phyloP scores from a whole-genome alignment of 129 eudicot genomes.

The Mikania micrantha region DNA sequence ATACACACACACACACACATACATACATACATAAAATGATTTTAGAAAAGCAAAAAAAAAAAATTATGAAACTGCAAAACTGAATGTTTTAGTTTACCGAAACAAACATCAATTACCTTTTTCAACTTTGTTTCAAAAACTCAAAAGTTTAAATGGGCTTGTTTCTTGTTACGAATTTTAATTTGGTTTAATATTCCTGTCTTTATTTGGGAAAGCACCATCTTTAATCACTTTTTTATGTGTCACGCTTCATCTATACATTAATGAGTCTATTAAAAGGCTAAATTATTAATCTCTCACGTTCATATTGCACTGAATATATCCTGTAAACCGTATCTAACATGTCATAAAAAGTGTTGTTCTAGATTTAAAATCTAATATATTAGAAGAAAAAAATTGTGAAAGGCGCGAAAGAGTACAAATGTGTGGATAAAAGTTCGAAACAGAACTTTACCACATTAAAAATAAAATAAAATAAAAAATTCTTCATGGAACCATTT shows the following conservation, averaged over 20 bases:
- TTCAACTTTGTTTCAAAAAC: too few species aligned
- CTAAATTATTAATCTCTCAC: background rate
- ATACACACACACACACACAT: too few species aligned
- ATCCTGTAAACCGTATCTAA: background rate
- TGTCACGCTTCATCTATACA: background rate
- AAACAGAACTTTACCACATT: background rate
- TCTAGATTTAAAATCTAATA: background rate
- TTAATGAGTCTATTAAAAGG: background rate
- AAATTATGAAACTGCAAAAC: too few species aligned
- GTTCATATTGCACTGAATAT: background rate
- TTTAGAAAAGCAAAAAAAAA: too few species aligned
- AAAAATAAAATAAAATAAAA: background rate
- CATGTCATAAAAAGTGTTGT: slow-evolving; percentile 2
- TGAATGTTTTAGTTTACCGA: too few species aligned
- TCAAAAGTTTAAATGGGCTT: background rate
- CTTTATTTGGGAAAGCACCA: background rate
- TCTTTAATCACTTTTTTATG: background rate
- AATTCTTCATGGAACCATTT: too few species aligned
- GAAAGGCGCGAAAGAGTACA: slow-evolving; percentile 15
- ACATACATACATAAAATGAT: too few species aligned
- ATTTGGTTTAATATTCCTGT: background rate
- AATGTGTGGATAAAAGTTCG: slow-evolving; percentile 24
- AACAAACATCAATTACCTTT: too few species aligned
- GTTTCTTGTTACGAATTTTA: background rate
- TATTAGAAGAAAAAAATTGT: background rate